A percentile compares a stretch with the other conserved stretches of the same genome.
phyloP scores from a whole-genome alignment of 306 rosid genomes.

The Pyrus communis region DNA sequence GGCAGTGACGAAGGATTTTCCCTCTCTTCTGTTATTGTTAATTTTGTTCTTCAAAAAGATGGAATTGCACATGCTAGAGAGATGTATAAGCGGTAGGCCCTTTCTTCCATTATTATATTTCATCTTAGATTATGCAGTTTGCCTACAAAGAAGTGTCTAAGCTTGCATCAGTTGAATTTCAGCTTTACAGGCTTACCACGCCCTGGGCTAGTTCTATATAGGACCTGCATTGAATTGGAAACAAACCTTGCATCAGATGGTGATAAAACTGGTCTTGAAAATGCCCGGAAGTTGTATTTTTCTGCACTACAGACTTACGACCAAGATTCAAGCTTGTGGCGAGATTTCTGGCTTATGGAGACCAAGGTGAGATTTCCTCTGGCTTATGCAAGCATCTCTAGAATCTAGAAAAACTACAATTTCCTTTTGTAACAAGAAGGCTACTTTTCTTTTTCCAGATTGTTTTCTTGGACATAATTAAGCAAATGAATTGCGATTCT shows the following conservation, averaged over 20 bases:
- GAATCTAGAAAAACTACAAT: neutral
- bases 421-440: neutral
- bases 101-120: neutral
- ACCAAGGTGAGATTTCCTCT: slow-evolving; percentile 42
- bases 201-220: slow-evolving; percentile 70
- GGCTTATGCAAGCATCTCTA: neutral
- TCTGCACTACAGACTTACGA: slow-evolving; percentile 61
- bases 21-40: slow-evolving; percentile 59
- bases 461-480: too few species aligned
- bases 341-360: slow-evolving; percentile 61
- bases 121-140: slow-evolving; percentile 6
- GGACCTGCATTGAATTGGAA: slow-evolving; percentile 71
- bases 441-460: neutral
- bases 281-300: slow-evolving; percentile 65
- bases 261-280: slow-evolving; percentile 55
- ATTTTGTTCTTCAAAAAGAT: slow-evolving; percentile 61
- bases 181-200: slow-evolving; percentile 74
- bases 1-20: slow-evolving; percentile 82
- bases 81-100: slow-evolving; percentile 63
- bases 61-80: slow-evolving; percentile 71
- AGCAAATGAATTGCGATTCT: neutral
- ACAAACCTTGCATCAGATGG: slow-evolving; percentile 59
- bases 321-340: slow-evolving; percentile 71
- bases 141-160: neutral
- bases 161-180: slow-evolving; percentile 27